Evolutionary conservation across 2,329 filamentous ascomycete genomes (phyloP).

Genomic region (Trichoderma afroharzianum): DNA sequence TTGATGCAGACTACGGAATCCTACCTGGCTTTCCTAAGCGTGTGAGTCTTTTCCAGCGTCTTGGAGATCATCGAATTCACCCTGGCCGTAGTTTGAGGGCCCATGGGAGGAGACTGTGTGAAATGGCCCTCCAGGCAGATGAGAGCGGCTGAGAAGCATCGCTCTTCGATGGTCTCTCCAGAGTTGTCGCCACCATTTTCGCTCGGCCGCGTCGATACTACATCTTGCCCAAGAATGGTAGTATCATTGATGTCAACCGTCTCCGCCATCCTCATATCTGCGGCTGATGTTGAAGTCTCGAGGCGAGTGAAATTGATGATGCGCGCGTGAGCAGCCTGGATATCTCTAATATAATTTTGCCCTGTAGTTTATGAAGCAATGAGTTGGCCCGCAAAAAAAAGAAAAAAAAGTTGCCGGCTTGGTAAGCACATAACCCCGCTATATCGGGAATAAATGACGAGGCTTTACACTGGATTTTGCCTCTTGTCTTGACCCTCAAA

Average conservation of each 20-base stretch:
- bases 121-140: slow-evolving; percentile 61
- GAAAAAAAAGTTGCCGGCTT: slow-evolving; percentile 19
- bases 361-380: slow-evolving; percentile 15
- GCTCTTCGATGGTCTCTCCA: slow-evolving; percentile 58
- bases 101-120: slow-evolving; percentile 54
- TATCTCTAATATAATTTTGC: neutral
- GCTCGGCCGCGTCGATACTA: neutral
- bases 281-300: neutral
- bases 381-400: slow-evolving; percentile 19
- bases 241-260: slow-evolving; percentile 11
- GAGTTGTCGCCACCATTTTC: slow-evolving; percentile 20
- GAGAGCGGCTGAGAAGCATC: slow-evolving; percentile 57
- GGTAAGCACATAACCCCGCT: slow-evolving; percentile 16
- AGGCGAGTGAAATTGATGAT: neutral
- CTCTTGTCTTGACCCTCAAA: neutral
- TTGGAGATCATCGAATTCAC: slow-evolving; percentile 56
- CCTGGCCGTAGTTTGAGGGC: slow-evolving; percentile 51
- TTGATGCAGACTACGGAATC: slow-evolving; percentile 15
- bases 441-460: neutral
- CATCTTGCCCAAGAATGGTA: slow-evolving; percentile 9
- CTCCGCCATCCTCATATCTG: slow-evolving; percentile 16
- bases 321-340: neutral
- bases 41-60: slow-evolving; percentile 62
- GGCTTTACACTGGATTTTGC: neutral
- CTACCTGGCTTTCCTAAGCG: slow-evolving; percentile 57